phyloP scores from a whole-genome alignment of 2,329 filamentous ascomycete genomes.

The Talaromyces sp. region DNA sequence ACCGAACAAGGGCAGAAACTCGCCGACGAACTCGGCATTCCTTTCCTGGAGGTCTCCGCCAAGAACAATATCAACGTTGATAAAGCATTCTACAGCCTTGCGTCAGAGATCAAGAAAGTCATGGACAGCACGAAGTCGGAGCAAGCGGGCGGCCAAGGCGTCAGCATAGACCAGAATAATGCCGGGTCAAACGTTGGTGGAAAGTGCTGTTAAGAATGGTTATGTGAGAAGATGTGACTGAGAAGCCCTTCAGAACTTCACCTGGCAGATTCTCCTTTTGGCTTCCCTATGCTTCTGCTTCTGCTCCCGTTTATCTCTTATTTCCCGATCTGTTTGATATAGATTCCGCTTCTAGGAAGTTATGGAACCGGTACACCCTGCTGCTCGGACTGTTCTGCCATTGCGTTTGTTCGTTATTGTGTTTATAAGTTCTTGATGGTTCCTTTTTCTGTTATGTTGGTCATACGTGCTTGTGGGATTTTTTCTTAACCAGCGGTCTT shows the following conservation, averaged over 20 bases:
- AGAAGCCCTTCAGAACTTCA: background rate
- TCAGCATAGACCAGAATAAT: conserved; percentile 67
- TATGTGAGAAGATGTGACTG: background rate
- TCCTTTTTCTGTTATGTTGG: conserved; percentile 18
- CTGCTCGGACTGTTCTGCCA: conserved; percentile 23
- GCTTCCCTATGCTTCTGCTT: background rate
- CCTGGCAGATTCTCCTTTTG: background rate
- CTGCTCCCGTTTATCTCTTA: background rate
- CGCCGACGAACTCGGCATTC: conserved; percentile 92
- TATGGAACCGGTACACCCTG: conserved; percentile 10
- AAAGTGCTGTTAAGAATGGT: conserved; percentile 71
- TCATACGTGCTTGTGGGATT: conserved; percentile 14
- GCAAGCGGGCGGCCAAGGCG: conserved; percentile 57
- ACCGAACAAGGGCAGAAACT: conserved; percentile 91
- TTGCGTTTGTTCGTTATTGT: conserved; percentile 21
- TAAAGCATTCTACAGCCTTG: conserved; percentile 94
- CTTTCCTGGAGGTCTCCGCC: conserved; percentile 96
- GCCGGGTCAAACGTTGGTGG: conserved; percentile 53
- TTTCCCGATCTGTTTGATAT: conserved; percentile 10
- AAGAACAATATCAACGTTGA: conserved; percentile 99
- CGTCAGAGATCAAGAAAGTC: conserved; percentile 97
- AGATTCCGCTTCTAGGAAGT: conserved; percentile 11
- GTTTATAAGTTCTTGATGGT: conserved; percentile 26
- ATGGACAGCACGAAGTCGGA: conserved; percentile 87
- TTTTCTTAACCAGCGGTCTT: conserved; percentile 3